phyloP scores from a whole-genome alignment of 1,284 basidiomycete species.

The Sutorius eximius region DNA sequence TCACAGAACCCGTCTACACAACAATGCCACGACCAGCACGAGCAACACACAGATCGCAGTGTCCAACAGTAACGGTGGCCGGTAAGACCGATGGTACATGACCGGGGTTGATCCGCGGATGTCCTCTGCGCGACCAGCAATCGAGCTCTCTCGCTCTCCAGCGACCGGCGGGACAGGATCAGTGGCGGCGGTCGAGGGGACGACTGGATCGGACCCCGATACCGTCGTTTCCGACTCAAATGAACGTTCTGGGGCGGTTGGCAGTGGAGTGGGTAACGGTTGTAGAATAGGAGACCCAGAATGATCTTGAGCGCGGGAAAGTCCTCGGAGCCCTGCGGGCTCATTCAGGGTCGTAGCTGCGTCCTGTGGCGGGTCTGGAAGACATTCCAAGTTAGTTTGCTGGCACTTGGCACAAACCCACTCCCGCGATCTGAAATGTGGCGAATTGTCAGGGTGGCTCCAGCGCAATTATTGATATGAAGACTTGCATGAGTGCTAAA shows the following conservation, averaged over 20 bases:
- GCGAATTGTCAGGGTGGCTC: slow-evolving; percentile 15
- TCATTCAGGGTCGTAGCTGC: slow-evolving; percentile 21
- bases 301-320: slow-evolving; percentile 16
- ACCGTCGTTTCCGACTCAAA: slow-evolving; percentile 9
- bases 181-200: slow-evolving; percentile 14
- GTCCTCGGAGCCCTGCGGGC: slow-evolving; percentile 27
- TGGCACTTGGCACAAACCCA: slow-evolving; percentile 83
- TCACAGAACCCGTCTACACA: slow-evolving; percentile 61
- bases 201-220: slow-evolving; percentile 17
- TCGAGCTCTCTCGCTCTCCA: slow-evolving; percentile 12
- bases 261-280: slow-evolving; percentile 11
- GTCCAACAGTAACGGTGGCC: slow-evolving; percentile 65
- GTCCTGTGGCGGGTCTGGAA: slow-evolving; percentile 59
- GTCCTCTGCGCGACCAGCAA: slow-evolving; percentile 10
- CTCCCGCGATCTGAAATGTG: slow-evolving; percentile 62
- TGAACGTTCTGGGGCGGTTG: slow-evolving; percentile 23
- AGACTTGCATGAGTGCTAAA: slow-evolving; percentile 72
- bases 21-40: slow-evolving; percentile 59
- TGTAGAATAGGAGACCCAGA: slow-evolving; percentile 13
- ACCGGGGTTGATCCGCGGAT: slow-evolving; percentile 21
- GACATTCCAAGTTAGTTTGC: slow-evolving; percentile 62
- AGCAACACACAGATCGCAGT: slow-evolving; percentile 67
- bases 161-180: slow-evolving; percentile 12
- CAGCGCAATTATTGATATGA: slow-evolving; percentile 14
- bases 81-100: slow-evolving; percentile 23